Evolutionary conservation across 257 asterid species (phyloP).

Genomic region (Osmanthus fragrans): DNA sequence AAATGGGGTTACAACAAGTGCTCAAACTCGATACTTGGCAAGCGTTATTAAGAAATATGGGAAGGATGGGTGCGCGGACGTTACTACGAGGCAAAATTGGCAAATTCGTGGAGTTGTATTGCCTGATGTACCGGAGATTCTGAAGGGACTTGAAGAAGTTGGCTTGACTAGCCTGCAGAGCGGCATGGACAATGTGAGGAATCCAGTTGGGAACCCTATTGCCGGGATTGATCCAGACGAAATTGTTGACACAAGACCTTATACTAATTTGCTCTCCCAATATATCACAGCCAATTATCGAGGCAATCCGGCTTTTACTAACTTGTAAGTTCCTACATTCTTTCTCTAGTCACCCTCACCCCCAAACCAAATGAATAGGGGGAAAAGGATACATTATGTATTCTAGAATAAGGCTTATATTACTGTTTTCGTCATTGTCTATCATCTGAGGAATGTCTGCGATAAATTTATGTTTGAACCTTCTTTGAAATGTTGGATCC

Average conservation of each 20-base stretch:
- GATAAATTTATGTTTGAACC: neutral
- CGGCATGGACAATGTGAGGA: slow-evolving; percentile 98
- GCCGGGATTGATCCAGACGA: slow-evolving; percentile 96
- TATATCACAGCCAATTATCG: slow-evolving; percentile 73
- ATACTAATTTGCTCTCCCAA: slow-evolving; percentile 72
- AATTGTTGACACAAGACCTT: slow-evolving; percentile 89
- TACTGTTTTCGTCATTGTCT: too few species aligned
- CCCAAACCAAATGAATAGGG: neutral
- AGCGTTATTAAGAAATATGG: slow-evolving; percentile 81
- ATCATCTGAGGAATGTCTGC: neutral
- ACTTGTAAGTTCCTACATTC: slow-evolving; percentile 58
- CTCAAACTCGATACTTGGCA: slow-evolving; percentile 78
- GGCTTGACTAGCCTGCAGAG: slow-evolving; percentile 96
- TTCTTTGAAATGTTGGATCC: neutral
- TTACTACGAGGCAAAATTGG: slow-evolving; percentile 96
- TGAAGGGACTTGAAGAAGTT: slow-evolving; percentile 75
- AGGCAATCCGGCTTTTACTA: slow-evolving; percentile 84
- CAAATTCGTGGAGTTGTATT: slow-evolving; percentile 91
- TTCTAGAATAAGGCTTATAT: neutral
- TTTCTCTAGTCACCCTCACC: neutral
- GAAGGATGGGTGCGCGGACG: slow-evolving; percentile 86
- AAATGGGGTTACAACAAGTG: slow-evolving; percentile 89
- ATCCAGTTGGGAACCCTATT: slow-evolving; percentile 92
- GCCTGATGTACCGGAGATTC: slow-evolving; percentile 83
- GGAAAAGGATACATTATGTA: neutral